Percentiles rank a stretch among this genome's conserved stretches.
These are phyloP conservation scores for Plantago ovata DNA, from an alignment of 257 asterid genomes.

Conservation along the genomic window DNA sequence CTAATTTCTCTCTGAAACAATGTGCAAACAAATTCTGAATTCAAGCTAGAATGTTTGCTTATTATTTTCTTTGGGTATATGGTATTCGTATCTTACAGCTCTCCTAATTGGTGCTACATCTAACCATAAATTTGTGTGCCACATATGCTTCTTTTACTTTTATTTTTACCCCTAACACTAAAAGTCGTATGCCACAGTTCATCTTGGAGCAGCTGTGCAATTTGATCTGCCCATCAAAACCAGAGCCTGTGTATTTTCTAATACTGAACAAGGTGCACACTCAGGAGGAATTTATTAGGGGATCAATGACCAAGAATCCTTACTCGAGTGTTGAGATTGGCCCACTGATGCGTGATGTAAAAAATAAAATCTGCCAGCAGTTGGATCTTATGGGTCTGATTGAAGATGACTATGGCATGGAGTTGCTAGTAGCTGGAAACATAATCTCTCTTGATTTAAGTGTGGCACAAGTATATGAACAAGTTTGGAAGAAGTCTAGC, in stretches of 20 bases:
- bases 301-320: constrained; percentile 99
- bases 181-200: constrained; percentile 46
- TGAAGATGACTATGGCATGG: constrained; percentile 99
- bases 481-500: constrained; percentile 90
- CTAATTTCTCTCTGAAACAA: neutral
- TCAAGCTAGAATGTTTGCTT: constrained; percentile 7
- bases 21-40: constrained; percentile 8
- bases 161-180: constrained; percentile 6
- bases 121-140: too few species aligned
- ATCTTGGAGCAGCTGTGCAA: constrained; percentile 99
- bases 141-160: too few species aligned
- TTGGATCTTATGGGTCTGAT: constrained; percentile 92
- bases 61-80: constrained; percentile 1
- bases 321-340: constrained; percentile 97
- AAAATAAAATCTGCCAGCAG: constrained; percentile 97
- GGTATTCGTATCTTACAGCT: constrained; percentile 7
- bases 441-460: constrained; percentile 96
- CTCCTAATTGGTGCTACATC: constrained; percentile 3
- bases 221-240: constrained; percentile 91
- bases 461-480: constrained; percentile 90
- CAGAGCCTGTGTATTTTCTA: constrained; percentile 76
- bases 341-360: constrained; percentile 99
- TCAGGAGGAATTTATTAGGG: constrained; percentile 98
- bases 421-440: constrained; percentile 89
- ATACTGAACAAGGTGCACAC: constrained; percentile 95